Percentiles rank a stretch among this genome's conserved stretches.
Evolutionary conservation across 805 yeast species (phyloP).

Genomic region (Blastobotrys chiropterorum): DNA sequence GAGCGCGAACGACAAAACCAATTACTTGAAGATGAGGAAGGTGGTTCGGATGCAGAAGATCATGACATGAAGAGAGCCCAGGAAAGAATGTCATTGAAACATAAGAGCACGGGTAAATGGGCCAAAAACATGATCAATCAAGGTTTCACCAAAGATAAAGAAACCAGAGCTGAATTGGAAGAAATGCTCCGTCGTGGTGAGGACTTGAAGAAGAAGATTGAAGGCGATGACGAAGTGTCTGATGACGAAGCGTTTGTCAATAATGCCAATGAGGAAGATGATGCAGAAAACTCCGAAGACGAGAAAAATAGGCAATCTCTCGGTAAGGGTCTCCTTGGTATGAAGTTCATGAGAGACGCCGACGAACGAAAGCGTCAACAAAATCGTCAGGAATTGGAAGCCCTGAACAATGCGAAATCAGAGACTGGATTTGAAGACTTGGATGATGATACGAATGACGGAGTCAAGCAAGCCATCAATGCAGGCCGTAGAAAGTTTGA

Average conservation of each 20-base stretch:
- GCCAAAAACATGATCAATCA: constrained; percentile 83
- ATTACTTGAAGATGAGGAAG: constrained; percentile 50
- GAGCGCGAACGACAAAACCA: constrained; percentile 67
- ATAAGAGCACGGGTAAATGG: constrained; percentile 84
- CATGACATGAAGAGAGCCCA: constrained; percentile 72
- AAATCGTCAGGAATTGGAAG: constrained; percentile 51
- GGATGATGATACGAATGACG: constrained; percentile 43
- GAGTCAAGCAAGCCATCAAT: constrained; percentile 62
- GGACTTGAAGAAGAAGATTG: constrained; percentile 59
- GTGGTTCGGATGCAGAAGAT: constrained; percentile 51
- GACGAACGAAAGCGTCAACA: constrained; percentile 59
- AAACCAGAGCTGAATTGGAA: constrained; percentile 82
- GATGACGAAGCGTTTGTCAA: too few species aligned
- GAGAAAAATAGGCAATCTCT: constrained; percentile 35
- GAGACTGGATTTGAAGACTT: too few species aligned
- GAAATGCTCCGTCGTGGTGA: constrained; percentile 91
- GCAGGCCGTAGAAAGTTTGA: constrained; percentile 79
- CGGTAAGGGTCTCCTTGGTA: constrained; percentile 87
- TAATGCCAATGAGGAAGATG: constrained; percentile 39
- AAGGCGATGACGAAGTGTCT: constrained; percentile 58
- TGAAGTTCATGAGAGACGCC: constrained; percentile 95
- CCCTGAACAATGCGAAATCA: constrained; percentile 44
- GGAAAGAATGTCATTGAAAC: constrained; percentile 89
- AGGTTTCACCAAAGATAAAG: constrained; percentile 83
- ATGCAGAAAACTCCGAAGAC: constrained; percentile 21